Evolutionary conservation across 345 rosid species (phyloP).

Genomic region (Cardiospermum halicacabum): DNA sequence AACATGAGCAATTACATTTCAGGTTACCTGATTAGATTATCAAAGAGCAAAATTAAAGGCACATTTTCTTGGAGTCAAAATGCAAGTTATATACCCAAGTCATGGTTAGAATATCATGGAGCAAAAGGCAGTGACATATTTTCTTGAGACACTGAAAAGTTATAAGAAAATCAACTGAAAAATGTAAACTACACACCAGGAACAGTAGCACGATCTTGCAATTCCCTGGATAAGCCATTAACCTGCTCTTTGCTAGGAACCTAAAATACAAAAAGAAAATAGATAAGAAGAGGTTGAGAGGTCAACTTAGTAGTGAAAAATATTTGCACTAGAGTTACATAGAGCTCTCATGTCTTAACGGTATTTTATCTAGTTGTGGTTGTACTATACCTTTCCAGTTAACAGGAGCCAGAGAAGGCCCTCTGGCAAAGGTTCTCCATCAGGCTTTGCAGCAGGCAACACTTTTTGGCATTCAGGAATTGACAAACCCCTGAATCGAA

Average conservation of each 20-base stretch:
- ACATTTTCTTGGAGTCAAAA: neutral
- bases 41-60: neutral
- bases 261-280: conserved; percentile 27
- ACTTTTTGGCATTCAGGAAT: conserved; percentile 97
- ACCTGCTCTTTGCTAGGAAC: conserved; percentile 87
- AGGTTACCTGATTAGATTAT: neutral
- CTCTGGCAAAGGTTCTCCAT: conserved; percentile 95
- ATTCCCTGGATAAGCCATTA: conserved; percentile 74
- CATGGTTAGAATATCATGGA: neutral
- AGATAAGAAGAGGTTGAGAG: neutral
- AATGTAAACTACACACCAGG: conserved; percentile 57
- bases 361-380: conserved; percentile 10
- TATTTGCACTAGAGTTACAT: neutral
- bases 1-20: neutral
- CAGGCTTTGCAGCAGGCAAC: conserved; percentile 80
- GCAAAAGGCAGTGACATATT: neutral
- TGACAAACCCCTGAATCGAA: conserved; percentile 87
- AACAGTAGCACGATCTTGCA: conserved; percentile 71
- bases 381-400: conserved; percentile 78
- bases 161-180: neutral
- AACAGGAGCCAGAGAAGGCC: conserved; percentile 98
- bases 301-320: neutral
- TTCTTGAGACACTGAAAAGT: neutral
- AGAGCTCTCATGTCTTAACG: neutral
- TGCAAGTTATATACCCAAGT: no score